Percentiles rank a stretch among this genome's conserved stretches.
Conservation (phyloP, 306 rosid genomes). For the Cicer yamashitae region DNA sequence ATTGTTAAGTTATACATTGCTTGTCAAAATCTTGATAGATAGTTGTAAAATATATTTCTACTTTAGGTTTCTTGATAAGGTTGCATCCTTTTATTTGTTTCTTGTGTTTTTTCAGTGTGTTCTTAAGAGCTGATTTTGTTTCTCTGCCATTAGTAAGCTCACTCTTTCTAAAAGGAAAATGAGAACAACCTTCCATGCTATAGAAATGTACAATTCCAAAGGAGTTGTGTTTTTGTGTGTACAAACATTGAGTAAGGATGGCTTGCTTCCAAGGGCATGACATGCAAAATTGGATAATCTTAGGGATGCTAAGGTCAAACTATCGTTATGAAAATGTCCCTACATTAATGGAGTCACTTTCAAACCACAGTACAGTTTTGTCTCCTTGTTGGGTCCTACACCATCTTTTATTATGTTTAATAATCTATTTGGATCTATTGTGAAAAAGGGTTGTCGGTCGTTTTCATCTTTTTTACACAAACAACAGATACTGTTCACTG, state of each 20-base stretch:
- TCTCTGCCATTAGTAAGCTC: constrained; percentile 12
- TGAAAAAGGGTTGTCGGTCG: constrained; percentile 60
- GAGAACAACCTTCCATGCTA: constrained; percentile 19
- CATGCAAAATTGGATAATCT: constrained; percentile 47
- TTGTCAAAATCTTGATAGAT: constrained; percentile 47
- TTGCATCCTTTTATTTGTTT: constrained; percentile 25
- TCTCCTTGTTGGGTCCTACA: constrained; percentile 54
- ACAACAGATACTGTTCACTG: constrained; percentile 40
- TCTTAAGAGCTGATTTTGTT: not conserved
- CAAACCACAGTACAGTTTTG: constrained; percentile 51
- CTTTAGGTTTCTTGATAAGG: constrained; percentile 21
- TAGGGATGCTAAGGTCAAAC: constrained; percentile 45
- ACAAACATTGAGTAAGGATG: not conserved
- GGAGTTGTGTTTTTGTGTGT: not conserved
- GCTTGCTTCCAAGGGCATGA: constrained; percentile 50
- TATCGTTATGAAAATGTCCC: constrained; percentile 30
- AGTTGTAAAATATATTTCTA: constrained; percentile 35
- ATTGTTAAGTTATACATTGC: constrained; percentile 42
- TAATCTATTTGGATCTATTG: constrained; percentile 35
- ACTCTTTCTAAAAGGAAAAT: constrained; percentile 34
- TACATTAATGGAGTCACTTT: constrained; percentile 53
- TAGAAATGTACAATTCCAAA: constrained; percentile 20
- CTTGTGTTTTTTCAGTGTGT: constrained; percentile 5
- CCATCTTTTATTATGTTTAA: constrained; percentile 18
- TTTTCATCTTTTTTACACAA: constrained; percentile 45